Base-by-base conservation (phyloP, 139 green algal genomes). In the Limnomonas spitsbergensis region DNA sequence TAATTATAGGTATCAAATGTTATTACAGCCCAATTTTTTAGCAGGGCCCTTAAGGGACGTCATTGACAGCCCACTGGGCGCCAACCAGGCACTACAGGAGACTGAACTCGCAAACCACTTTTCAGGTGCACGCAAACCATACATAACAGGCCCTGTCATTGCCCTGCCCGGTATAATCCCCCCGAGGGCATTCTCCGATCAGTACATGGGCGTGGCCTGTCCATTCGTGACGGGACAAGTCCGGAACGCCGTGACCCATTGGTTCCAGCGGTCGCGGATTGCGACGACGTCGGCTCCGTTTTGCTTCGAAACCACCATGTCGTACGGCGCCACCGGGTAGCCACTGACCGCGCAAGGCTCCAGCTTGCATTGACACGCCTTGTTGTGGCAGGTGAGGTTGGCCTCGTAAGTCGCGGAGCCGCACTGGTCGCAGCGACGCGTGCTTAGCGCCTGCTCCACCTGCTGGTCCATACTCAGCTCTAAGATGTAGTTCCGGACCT, bases 401-500 rank as follows among this genome's bases (percentile, higher is more conserved):
- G 83, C 90, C 61, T 90, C 87, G 70, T 90, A 96, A 24, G 84
- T 92, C 27, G 88, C 67, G 34, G 75, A 79, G 26, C 88, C 87
- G 77, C 92, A 96, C 35, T 85, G 71, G 27, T 85, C 86, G 78
- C 92, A 96, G 6, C 69, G 36, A 3, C 83, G 75, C 0, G 54
- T 83, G 24, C 67, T 76, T 35, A 93, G 84, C 80, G 72, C 75
- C 80, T 92, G 91, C 37, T 90, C 86, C 69, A 92, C 87, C 35
- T 68, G 29, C 76, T 87, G 84, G 76, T 94, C 87, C 91, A 95
- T 93, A 38, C 71, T 87, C 40, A 92, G 69, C 75, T 87, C 89
- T 26, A 95, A 83, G 37, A 94, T 86, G 74, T 79, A 82, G 83
- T 93, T 88, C 42, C 90, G 85, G 24, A 91, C 89, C 87, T 91